Base-by-base conservation (phyloP, 2,329 filamentous ascomycete genomes). In the Talaromyces atroroseus region DNA sequence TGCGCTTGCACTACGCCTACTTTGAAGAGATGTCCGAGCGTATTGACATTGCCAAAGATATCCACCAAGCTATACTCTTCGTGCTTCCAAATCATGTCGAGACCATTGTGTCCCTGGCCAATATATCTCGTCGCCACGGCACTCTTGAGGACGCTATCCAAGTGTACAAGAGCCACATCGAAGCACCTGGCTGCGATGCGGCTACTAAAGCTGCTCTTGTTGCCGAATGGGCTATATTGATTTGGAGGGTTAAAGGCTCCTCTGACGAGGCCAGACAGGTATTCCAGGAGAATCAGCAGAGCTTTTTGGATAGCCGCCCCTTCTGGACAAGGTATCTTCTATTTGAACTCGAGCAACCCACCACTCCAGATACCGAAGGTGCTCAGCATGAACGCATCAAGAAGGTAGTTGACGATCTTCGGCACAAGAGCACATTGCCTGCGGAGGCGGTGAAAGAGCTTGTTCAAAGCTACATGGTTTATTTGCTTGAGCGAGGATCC, bases 241-340 rank as follows among this genome's bases (percentile, higher is more conserved):
- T 96, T 45, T 96, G 90, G 90, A 94, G 91, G 74, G 83, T 87
- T 68, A 92, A 92, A 76, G 89, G 89, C 16, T 87, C 86, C 0
- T 78, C 84, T 0, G 86, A 90, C 10, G 90, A 92, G 65, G 92
- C 92, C 40, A 88, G 94, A 26, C 83, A 87, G 53, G 83, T 96
- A 0, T 97, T 92, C 76, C 76, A 85, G 60, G 88, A 87, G 72
- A 92, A 96, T 64, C 81, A 88, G 56, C 85, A 91, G 68, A 90
- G 85, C 79, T 96, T 95, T 69, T 80, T 86, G 2, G 89, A 94
- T 68, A 96, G 91, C 71, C 83, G 85, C 34, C 79, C 89, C 45
- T 97, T 97, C 78, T 99, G 94, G 92, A 80, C 85, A 63, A 89
- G 84, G 66, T 97, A 91, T 79, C 82, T 97, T 54, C 79, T 87